Conservation (phyloP, 2,329 filamentous ascomycete species). For the Beauveria asiatica region DNA sequence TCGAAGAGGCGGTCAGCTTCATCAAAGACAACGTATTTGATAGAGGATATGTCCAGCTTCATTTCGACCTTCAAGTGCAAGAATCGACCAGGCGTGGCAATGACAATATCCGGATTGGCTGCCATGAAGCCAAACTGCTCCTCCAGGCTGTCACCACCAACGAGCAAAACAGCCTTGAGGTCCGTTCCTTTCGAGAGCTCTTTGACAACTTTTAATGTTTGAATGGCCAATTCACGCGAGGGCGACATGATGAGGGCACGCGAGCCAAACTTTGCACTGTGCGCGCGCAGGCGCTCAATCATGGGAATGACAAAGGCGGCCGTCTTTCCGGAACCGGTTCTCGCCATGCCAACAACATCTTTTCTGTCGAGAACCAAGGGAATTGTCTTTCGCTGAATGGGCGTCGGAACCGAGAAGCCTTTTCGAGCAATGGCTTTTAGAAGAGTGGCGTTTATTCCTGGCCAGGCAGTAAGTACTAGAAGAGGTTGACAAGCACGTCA, state of each 20-base stretch:
- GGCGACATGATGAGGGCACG: slow-evolving; percentile 85
- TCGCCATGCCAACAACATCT: slow-evolving; percentile 98
- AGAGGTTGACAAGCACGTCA: neutral
- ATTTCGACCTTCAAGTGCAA: slow-evolving; percentile 97
- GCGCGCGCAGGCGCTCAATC: slow-evolving; percentile 85
- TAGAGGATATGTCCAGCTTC: slow-evolving; percentile 79
- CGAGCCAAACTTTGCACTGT: slow-evolving; percentile 79
- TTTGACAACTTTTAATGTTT: slow-evolving; percentile 94
- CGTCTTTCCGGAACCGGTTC: slow-evolving; percentile 98
- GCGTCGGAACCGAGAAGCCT: slow-evolving; percentile 91
- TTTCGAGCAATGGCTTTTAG: slow-evolving; percentile 88
- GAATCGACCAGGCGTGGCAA: slow-evolving; percentile 93
- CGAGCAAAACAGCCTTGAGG: slow-evolving; percentile 78
- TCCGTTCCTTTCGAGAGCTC: slow-evolving; percentile 87
- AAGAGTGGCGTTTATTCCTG: slow-evolving; percentile 69
- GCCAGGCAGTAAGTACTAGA: neutral
- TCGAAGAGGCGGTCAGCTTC: slow-evolving; percentile 96
- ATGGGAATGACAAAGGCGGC: slow-evolving; percentile 97
- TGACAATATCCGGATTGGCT: slow-evolving; percentile 91
- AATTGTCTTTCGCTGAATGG: slow-evolving; percentile 95
- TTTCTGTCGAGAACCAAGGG: slow-evolving; percentile 81
- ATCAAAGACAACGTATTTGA: slow-evolving; percentile 93
- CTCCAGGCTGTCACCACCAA: slow-evolving; percentile 91
- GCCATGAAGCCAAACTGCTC: slow-evolving; percentile 93
- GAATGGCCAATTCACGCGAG: slow-evolving; percentile 85